Conservation (phyloP, 257 asterid genomes). For the Solanum rostratum region DNA sequence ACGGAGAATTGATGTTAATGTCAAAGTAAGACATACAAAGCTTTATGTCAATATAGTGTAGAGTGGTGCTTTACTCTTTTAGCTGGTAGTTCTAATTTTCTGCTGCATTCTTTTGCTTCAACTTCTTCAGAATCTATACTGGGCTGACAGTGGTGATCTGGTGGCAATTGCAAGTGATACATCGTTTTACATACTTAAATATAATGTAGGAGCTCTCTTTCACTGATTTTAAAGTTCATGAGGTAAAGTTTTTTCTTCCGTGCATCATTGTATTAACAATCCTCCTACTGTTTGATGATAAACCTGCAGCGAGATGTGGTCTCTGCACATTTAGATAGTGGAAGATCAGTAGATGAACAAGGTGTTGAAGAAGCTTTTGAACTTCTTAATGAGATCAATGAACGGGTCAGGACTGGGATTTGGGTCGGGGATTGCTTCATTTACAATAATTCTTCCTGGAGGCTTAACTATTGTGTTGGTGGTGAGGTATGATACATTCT, state of each 20-base stretch:
- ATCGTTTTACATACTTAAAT: conserved; percentile 72
- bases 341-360: conserved; percentile 80
- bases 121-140: conserved; percentile 70
- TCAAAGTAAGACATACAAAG: conserved; percentile 46
- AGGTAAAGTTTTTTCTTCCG: not conserved
- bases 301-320: conserved; percentile 85
- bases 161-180: conserved; percentile 83
- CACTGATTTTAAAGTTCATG: not conserved
- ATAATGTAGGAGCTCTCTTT: conserved; percentile 30
- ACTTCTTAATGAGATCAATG: conserved; percentile 84
- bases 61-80: not conserved
- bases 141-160: conserved; percentile 92
- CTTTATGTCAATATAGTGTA: not conserved
- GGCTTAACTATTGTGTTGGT: conserved; percentile 95
- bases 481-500: conserved; percentile 60
- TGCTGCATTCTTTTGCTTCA: not conserved
- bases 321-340: conserved; percentile 83
- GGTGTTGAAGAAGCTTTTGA: conserved; percentile 99
- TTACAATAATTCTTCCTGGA: conserved; percentile 93
- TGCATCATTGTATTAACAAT: not conserved
- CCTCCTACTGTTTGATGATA: conserved; percentile 1
- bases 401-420: conserved; percentile 90
- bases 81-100: not conserved
- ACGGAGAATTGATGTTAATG: conserved; percentile 83
- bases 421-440: conserved; percentile 99